Evolutionary conservation across 768 basidiomycete species (phyloP).

Genomic region (Tulasnella sp.): DNA sequence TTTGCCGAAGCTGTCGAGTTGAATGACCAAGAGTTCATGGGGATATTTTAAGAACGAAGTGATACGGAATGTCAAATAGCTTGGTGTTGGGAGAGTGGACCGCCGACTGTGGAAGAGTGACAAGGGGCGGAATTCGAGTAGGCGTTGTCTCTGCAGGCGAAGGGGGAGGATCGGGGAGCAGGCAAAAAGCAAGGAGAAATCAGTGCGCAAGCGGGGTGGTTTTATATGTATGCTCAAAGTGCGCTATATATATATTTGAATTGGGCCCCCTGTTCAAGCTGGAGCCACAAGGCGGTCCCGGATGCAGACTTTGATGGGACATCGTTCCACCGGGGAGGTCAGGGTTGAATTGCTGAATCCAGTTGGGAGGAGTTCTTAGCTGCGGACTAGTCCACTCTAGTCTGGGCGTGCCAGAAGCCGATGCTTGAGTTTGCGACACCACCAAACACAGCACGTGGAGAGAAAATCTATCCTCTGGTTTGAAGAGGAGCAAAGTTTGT

Average conservation of each 20-base stretch:
- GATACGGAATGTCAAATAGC: neutral
- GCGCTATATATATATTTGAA: neutral
- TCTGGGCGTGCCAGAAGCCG: neutral
- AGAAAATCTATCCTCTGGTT: neutral
- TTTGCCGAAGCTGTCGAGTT: neutral
- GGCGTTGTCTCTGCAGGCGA: neutral
- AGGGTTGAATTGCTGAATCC: neutral
- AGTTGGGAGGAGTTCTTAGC: neutral
- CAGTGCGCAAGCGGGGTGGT: neutral
- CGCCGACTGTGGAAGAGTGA: neutral
- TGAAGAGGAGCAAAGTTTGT: neutral
- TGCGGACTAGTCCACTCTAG: neutral
- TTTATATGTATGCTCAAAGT: neutral
- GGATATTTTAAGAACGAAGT: neutral
- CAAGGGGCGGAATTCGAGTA: neutral
- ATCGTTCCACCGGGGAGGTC: neutral
- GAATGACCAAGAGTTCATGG: neutral
- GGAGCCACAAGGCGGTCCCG: neutral
- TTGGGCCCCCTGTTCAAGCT: neutral
- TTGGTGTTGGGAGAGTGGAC: neutral
- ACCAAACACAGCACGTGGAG: neutral
- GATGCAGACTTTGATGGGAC: neutral
- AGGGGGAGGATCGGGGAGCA: neutral
- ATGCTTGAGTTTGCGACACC: neutral
- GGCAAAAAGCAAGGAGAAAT: neutral